These are phyloP conservation scores for Plantago elongata DNA, from an alignment of 257 asterid genomes.

Conservation along the genomic window DNA sequence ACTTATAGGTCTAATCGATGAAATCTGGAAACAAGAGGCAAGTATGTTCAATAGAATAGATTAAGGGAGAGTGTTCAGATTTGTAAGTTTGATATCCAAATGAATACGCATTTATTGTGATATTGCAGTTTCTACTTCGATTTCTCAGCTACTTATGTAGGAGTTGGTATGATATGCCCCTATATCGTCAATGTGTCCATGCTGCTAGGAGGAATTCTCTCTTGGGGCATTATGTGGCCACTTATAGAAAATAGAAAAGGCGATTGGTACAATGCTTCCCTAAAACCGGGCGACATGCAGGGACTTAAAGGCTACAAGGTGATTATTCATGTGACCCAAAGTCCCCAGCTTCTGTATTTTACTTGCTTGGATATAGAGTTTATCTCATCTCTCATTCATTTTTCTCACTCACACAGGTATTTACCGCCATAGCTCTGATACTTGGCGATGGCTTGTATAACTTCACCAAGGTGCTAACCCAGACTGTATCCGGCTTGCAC, in stretches of 20 bases:
- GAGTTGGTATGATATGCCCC: slow-evolving; percentile 63
- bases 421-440: slow-evolving; percentile 50
- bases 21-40: no score
- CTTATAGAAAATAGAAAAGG: slow-evolving; percentile 37
- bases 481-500: slow-evolving; percentile 33
- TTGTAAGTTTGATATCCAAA: no score
- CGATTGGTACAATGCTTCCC: slow-evolving; percentile 38
- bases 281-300: slow-evolving; percentile 26
- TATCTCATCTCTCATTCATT: not conserved
- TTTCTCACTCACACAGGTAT: slow-evolving; percentile 26
- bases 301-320: slow-evolving; percentile 54
- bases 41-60: no score
- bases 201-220: slow-evolving; percentile 40
- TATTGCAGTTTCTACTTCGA: slow-evolving; percentile 42
- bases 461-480: slow-evolving; percentile 44
- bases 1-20: no score
- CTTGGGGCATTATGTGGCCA: slow-evolving; percentile 64
- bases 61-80: no score
- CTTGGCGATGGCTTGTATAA: slow-evolving; percentile 67
- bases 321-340: not conserved
- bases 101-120: not conserved
- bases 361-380: no score
- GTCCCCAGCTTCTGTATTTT: not conserved
- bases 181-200: slow-evolving; percentile 45
- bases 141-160: slow-evolving; percentile 57